Evolutionary conservation across 148 eudicot genomes (phyloP).

Genomic region (Silene conica): DNA sequence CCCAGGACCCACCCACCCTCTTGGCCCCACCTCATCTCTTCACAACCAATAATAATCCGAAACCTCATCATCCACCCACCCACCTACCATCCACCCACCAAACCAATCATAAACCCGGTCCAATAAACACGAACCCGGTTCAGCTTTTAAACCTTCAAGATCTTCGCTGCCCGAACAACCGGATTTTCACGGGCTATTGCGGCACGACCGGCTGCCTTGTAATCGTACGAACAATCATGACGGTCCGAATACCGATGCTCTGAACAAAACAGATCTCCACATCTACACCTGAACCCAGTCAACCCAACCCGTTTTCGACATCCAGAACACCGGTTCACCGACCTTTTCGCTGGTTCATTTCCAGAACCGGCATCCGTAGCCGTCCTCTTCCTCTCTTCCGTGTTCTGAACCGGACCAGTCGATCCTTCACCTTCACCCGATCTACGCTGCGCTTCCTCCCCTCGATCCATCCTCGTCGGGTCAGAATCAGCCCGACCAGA

Average conservation of each 20-base stretch:
- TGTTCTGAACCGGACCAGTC: background rate
- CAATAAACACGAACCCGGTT: background rate
- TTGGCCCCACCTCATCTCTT: slow-evolving; percentile 13
- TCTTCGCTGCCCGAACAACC: slow-evolving; percentile 66
- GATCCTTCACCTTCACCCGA: background rate
- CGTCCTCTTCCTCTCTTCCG: slow-evolving; percentile 11
- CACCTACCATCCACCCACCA: background rate
- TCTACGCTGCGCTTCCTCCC: background rate
- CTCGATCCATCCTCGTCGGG: slow-evolving; percentile 26
- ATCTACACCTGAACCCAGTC: slow-evolving; percentile 68
- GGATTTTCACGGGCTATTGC: slow-evolving; percentile 74
- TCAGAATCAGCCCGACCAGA: slow-evolving; percentile 13
- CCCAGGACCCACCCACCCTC: slow-evolving; percentile 6
- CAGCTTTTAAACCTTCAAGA: slow-evolving; percentile 45
- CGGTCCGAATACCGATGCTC: slow-evolving; percentile 83
- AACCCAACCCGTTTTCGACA: slow-evolving; percentile 64
- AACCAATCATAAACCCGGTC: background rate
- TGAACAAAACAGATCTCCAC: slow-evolving; percentile 72
- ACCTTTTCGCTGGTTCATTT: slow-evolving; percentile 21
- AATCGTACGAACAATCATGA: slow-evolving; percentile 70
- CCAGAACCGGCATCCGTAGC: background rate
- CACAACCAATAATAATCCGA: background rate
- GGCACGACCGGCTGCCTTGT: slow-evolving; percentile 66
- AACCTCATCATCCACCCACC: background rate
- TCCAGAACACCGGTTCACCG: slow-evolving; percentile 57